Base-by-base conservation (phyloP, 352 stramenopile genomes). In the Blastocystis sp. region DNA sequence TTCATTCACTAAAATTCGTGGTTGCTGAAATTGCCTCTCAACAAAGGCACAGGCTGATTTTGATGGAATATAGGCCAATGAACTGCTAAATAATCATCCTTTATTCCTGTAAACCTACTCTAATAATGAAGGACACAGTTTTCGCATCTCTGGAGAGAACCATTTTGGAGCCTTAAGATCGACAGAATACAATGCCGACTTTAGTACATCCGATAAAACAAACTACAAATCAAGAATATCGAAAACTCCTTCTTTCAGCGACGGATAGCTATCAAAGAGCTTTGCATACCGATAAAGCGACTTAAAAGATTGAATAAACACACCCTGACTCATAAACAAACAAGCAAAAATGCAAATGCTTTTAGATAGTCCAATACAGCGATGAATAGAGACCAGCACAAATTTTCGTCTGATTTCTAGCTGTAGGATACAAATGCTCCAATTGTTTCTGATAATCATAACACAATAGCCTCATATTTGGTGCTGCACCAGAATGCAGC, bases 161-260 rank as follows among this genome's bases (percentile, higher is more conserved):
- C 71, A 83, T 52, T 83, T 83, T 21, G 71, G 71, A 14, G 65
- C 27, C n/a, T 19, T 39, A 27, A n/a, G 21, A 43, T 29, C 12
- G 24, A 29, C 24, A 9, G 51, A 83, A 12, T 37, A 32, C n/a
- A 54, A n/a, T 24, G n/a, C 24, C 16, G 46, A 57, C n/a, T 66
- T 57, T 7, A 66, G 14, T 14, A 83, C 43, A 46, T 83, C 71
- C 27, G 71, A 83, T 1, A 83, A 49, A n/a, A 83, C 54, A 66
- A 83, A 83, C 71, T 83, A 66, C 4, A 57, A 51, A 43, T 21
- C n/a, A 52, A 32, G 1, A 32, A 52, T 37, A 35, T 9, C 1
- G 0, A n/a, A 0, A 5, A 63, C 5, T 14, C 27, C 0, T 24
- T 65, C 71, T 46, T 83, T 83, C 71, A 63, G 21, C 1, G 37